Percentiles rank a stretch among this genome's conserved stretches.
Evolutionary conservation across 2,329 filamentous ascomycete genomes (phyloP).

Genomic region (Nemania serpens): DNA sequence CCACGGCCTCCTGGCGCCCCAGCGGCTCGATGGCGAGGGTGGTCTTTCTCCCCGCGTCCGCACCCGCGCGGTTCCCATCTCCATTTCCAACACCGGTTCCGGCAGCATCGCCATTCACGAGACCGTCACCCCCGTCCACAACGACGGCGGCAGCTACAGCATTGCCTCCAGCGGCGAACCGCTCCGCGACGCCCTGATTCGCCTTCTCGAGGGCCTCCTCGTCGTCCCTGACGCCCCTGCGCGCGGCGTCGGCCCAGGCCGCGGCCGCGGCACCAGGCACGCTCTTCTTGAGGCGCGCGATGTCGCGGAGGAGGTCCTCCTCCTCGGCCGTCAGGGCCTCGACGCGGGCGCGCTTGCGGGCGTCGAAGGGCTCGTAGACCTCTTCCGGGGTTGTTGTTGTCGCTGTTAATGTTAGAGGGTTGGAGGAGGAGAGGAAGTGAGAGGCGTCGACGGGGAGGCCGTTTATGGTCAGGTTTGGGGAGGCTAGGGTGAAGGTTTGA

Average conservation of each 20-base stretch:
- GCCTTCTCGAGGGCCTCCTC: constrained; percentile 49
- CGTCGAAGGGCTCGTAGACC: constrained; percentile 64
- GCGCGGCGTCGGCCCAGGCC: constrained; percentile 48
- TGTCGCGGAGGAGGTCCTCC: constrained; percentile 66
- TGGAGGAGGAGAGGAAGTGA: constrained; percentile 43
- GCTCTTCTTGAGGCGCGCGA: constrained; percentile 62
- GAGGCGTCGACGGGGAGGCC: constrained; percentile 56
- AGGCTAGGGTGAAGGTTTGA: constrained; percentile 62
- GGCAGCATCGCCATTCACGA: background rate
- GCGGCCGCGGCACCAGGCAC: constrained; percentile 54
- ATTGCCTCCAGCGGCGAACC: no score
- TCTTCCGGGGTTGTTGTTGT: constrained; percentile 39
- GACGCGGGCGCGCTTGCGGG: constrained; percentile 61
- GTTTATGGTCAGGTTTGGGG: constrained; percentile 66
- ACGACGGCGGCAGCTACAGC: no score
- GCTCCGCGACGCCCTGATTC: no score
- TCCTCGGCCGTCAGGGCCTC: constrained; percentile 65
- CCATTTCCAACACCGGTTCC: constrained; percentile 21
- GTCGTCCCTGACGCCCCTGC: constrained; percentile 50
- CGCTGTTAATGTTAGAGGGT: constrained; percentile 13
- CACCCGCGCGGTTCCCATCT: background rate
- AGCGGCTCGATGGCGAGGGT: constrained; percentile 43
- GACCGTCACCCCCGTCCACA: no score
- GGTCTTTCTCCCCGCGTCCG: no score
- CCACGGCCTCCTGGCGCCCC: constrained; percentile 53